Base-by-base conservation (phyloP, 192 early-diverging fungal genomes). In the Podila verticillata region DNA sequence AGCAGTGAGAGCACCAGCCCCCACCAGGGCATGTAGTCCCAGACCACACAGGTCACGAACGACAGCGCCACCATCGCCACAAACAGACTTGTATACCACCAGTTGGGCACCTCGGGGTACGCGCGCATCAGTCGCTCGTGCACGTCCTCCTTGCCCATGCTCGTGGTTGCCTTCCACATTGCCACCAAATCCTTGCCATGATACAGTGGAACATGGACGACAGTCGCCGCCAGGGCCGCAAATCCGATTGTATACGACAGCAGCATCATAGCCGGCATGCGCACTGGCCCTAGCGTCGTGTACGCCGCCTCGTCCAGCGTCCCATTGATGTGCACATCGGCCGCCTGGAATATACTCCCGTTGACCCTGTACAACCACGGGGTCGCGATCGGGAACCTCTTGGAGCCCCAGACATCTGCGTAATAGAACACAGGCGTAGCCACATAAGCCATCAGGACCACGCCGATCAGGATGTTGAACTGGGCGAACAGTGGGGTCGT, bases 51-150 rank as follows among this genome's bases (percentile, higher is more conserved):
- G 9, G 81, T 57, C 8, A 75, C 48, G 2, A 89, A 77, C 29
- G 72, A 36, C 6, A 82, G 48, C 3, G 48, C 61, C 13, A 82
- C 28, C 51, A 67, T 69, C 5, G 83, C 17, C 12, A 61, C 32
- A 57, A 89, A 85, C 31, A 89, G 48, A n/a, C n/a, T 31, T 3
- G 47, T 35, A 64, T 89, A 89, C 88, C 86, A 87, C 80, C 74
- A 85, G 39, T 82, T 57, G 7, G 88, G 88, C 12, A 89, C 85
- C 51, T 89, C 88, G 19, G 71, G 65, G 61, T 89, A 89, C 3
- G 80, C 82, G 12, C 83, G 82, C 93, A 95, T 95, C 22, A 95
- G 65, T 61, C 85, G 78, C 58, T 74, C 81, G 81, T 94, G 93
- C 12, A 68, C 64, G 3, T 72, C 70, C 22, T 72, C 61, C 32